These are phyloP conservation scores for Leccinum subtestaceum DNA, from an alignment of 768 basidiomycete genomes.

Conservation along the genomic window DNA sequence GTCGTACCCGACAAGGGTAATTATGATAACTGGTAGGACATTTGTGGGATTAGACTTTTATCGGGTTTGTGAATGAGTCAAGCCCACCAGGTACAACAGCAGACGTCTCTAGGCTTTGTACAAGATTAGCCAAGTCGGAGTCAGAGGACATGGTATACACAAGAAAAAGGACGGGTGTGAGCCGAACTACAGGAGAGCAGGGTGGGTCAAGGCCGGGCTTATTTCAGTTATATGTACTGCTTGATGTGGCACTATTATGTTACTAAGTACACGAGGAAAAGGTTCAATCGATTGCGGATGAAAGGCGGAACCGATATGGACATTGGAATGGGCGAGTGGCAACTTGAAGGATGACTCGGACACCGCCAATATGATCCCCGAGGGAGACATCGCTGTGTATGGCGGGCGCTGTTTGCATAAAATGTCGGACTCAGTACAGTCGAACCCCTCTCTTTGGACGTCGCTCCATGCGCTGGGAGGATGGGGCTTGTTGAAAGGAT, in stretches of 20 bases:
- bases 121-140: background rate
- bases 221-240: background rate
- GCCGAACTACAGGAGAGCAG: background rate
- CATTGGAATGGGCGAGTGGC: background rate
- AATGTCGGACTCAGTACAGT: background rate
- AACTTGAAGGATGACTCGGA: background rate
- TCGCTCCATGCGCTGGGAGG: background rate
- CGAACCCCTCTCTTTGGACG: background rate
- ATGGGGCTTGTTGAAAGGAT: background rate
- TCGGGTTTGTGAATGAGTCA: too few relatives aligned
- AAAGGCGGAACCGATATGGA: background rate
- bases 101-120: background rate
- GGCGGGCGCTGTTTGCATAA: background rate
- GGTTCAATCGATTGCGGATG: background rate
- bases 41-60: background rate
- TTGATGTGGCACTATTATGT: background rate
- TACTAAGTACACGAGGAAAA: background rate
- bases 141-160: slow-evolving; percentile 1
- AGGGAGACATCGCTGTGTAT: background rate
- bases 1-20: slow-evolving; percentile 12
- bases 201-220: background rate
- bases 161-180: background rate
- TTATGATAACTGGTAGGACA: slow-evolving; percentile 1
- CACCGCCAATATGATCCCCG: background rate
- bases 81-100: background rate